Evolutionary conservation across 805 yeast genomes (phyloP).

Genomic region (Myxozyma mucilagina): DNA sequence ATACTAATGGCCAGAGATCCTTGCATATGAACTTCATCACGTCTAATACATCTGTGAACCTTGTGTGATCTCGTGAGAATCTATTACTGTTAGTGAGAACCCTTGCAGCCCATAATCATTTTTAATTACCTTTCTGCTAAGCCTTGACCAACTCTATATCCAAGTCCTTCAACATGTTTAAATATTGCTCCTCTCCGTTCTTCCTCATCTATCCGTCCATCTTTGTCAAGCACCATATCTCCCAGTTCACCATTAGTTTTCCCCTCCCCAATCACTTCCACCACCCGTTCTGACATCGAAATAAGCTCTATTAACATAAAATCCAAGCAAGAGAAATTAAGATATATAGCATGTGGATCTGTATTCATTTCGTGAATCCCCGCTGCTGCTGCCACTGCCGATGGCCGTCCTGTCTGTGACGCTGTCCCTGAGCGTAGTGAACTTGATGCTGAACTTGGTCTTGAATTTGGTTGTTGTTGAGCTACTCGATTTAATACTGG

Average conservation of each 20-base stretch:
- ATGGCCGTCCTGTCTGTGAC: neutral
- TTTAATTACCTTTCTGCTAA: constrained; percentile 46
- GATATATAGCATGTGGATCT: constrained; percentile 39
- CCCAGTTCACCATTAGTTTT: neutral
- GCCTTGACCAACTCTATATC: constrained; percentile 67
- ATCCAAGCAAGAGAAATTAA: constrained; percentile 60
- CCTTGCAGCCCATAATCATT: constrained; percentile 23
- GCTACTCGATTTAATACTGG: constrained; percentile 6
- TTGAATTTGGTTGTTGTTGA: constrained; percentile 2
- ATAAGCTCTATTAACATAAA: constrained; percentile 73
- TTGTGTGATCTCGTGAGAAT: constrained; percentile 45
- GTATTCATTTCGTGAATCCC: constrained; percentile 10
- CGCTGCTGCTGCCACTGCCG: constrained; percentile 6
- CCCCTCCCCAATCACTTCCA: constrained; percentile 45
- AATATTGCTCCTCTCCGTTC: constrained; percentile 51
- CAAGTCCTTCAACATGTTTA: constrained; percentile 63
- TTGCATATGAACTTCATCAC: constrained; percentile 90
- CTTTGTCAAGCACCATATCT: neutral
- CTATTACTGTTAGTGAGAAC: constrained; percentile 1
- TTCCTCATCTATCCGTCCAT: constrained; percentile 13
- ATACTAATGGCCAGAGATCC: constrained; percentile 82
- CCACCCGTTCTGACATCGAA: constrained; percentile 67
- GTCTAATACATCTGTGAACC: constrained; percentile 66
- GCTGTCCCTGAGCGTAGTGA: neutral
- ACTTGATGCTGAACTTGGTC: neutral